Evolutionary conservation across 331 rosid genomes (phyloP).

Genomic region (Saraca asoca): DNA sequence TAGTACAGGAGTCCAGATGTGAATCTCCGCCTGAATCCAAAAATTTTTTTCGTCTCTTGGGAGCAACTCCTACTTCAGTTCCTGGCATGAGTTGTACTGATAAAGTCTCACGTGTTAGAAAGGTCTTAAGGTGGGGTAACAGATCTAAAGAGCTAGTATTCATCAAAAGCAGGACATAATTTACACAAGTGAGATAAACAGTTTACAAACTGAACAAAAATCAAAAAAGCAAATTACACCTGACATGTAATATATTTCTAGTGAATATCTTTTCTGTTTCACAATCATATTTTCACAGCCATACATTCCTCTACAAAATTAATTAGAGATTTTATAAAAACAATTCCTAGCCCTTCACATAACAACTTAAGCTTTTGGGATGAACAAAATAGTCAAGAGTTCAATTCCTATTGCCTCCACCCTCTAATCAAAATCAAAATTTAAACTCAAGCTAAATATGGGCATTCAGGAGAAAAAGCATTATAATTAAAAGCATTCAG

Average conservation of each 20-base stretch:
- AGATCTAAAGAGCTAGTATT: slow-evolving; percentile 3
- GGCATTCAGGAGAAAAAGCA: too few relatives aligned
- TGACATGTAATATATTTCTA: slow-evolving; percentile 27
- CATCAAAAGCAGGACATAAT: slow-evolving; percentile 13
- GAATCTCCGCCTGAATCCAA: slow-evolving; percentile 44
- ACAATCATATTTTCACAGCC: slow-evolving; percentile 1
- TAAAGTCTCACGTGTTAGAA: slow-evolving; percentile 40
- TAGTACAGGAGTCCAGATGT: slow-evolving; percentile 33
- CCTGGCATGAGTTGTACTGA: slow-evolving; percentile 89
- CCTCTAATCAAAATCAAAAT: too few relatives aligned
- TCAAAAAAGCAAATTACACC: slow-evolving; percentile 14
- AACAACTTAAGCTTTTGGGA: too few relatives aligned
- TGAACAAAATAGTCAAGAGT: too few relatives aligned
- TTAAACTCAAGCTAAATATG: too few relatives aligned
- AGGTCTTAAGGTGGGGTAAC: slow-evolving; percentile 17
- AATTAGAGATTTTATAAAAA: too few relatives aligned
- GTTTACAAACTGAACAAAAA: slow-evolving; percentile 20
- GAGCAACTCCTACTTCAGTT: slow-evolving; percentile 89
- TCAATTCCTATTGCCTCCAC: too few relatives aligned
- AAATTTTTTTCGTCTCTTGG: slow-evolving; percentile 66
- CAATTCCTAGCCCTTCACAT: too few relatives aligned
- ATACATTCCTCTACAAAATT: too few relatives aligned
- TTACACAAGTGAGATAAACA: slow-evolving; percentile 8
- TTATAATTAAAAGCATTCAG: too few relatives aligned
- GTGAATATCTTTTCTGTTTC: not conserved